A percentile compares a stretch with the other conserved stretches of the same genome.
Conservation (phyloP, 2,329 filamentous ascomycete genomes). For the Torrubiella hemipterigena region DNA sequence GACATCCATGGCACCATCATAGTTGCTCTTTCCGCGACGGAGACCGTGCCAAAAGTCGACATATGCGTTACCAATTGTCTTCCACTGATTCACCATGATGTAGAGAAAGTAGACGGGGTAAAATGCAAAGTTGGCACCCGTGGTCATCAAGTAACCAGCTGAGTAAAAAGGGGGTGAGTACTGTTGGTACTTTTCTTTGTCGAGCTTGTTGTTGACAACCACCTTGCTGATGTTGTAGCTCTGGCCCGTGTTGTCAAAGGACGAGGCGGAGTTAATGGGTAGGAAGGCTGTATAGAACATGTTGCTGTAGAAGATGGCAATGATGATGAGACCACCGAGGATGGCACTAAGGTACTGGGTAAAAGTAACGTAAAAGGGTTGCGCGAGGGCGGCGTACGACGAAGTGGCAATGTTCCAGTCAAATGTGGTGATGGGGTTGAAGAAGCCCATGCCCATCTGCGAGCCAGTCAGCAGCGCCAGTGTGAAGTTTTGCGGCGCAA, state of each 20-base stretch:
- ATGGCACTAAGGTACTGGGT: constrained; percentile 22
- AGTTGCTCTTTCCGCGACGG: constrained; percentile 25
- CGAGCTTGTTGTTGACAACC: constrained; percentile 23
- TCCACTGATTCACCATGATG: constrained; percentile 29
- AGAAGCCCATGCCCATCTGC: constrained; percentile 24
- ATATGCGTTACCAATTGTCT: constrained; percentile 22
- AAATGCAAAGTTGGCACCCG: constrained; percentile 30
- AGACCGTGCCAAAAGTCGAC: constrained; percentile 25
- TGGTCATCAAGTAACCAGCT: constrained; percentile 26
- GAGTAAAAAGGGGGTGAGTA: constrained; percentile 33
- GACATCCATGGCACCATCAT: constrained; percentile 27
- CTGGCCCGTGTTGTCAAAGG: constrained; percentile 29
- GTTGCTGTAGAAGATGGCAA: constrained; percentile 29
- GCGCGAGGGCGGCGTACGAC: constrained; percentile 23
- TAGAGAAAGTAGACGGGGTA: constrained; percentile 31
- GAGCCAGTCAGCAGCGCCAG: constrained; percentile 28
- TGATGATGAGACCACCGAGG: constrained; percentile 23
- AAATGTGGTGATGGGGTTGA: constrained; percentile 24
- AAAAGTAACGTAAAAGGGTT: constrained; percentile 26
- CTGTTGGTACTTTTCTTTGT: constrained; percentile 23
- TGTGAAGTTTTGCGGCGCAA: constrained; percentile 29
- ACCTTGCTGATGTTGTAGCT: constrained; percentile 23
- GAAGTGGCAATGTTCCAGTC: constrained; percentile 27
- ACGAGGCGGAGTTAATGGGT: constrained; percentile 30
- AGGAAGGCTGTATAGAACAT: constrained; percentile 30